Evolutionary conservation across 2,329 filamentous ascomycete genomes (phyloP), one percentile per base, ranked within the genome.

Genomic region (Ceratocystis ficicola): DNA sequence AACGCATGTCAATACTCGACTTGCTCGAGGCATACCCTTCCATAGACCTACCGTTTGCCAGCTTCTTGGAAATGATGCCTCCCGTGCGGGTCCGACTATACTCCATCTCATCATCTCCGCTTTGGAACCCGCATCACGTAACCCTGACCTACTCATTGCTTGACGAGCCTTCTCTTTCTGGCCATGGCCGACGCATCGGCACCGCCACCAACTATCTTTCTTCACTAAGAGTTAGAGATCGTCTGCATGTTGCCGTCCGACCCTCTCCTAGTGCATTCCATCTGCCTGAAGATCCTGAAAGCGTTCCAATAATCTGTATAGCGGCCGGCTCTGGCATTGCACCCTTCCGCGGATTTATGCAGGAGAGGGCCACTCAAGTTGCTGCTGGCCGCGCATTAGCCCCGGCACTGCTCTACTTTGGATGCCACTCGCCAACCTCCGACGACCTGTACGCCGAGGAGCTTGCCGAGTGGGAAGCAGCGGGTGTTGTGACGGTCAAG

Each of bases 61-160:
- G 82, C 20, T 93, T 88, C 76, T 78, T 94, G 6, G 79, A 80
- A 44, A 86, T 90, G 79, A 80, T 91, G 0, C 87, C 87, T 1
- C 86, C 88, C 0, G 89, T 94, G 85, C 84, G 88, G 32, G 80
- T 89, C 48, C 82, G 88, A n/a, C 86, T 89, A 73, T 91, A 91
- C 70, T 89, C 85, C 41, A 90, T 92, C 71, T 90, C 88, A 0
- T 90, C 87, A 0, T 89, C 87, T 0, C 86, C 88, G 0, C 77
- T 89, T 0, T 78, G 77, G 68, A 80, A 86, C 68, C 77, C 82
- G 0, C 76, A 75, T 10, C 78, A 78, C 66, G 81, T 82, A 63
- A 85, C 86, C 0, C 79, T 92, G 30, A 90, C 87, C 2, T 90
- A 87, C 75, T 80, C 81, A 2, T 80, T 91, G 0, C 79, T 89